These are phyloP conservation scores for Aureobasidium sp. DNA, from an alignment of 2,329 filamentous ascomycete genomes.

Conservation along the genomic window DNA sequence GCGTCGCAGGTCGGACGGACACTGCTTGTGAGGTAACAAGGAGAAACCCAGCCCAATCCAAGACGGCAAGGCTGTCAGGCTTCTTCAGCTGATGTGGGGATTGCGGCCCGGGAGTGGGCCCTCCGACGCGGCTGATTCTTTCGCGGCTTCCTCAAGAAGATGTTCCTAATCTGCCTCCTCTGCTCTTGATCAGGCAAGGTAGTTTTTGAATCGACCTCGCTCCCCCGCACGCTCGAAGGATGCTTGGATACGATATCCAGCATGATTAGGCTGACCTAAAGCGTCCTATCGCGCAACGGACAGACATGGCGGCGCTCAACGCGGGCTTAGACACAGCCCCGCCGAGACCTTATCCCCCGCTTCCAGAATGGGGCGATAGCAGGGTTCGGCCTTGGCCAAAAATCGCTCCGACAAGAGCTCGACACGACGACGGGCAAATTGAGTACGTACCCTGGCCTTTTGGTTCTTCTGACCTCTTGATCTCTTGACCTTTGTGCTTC, in stretches of 20 bases:
- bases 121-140: not conserved
- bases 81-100: not conserved
- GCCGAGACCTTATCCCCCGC: conserved; percentile 7
- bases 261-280: not conserved
- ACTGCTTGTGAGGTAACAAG: not conserved
- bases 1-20: not conserved
- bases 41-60: not conserved
- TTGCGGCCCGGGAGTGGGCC: not conserved
- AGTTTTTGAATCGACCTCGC: not conserved
- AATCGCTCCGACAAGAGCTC: conserved; percentile 3
- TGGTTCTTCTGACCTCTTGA: conserved; percentile 4
- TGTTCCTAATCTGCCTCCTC: not conserved
- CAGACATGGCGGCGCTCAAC: not conserved
- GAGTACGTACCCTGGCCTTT: not conserved
- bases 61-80: not conserved
- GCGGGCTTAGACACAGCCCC: conserved; percentile 6
- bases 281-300: conserved; percentile 3
- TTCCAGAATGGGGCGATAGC: conserved; percentile 10
- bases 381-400: conserved; percentile 9
- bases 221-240: not conserved
- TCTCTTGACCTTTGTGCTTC: conserved; percentile 5
- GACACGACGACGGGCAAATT: conserved; percentile 5
- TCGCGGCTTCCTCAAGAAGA: not conserved
- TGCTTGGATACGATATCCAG: not conserved
- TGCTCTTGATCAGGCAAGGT: not conserved